Conservation (phyloP, 208 protist genomes). For the Wallacemonas sp. region DNA sequence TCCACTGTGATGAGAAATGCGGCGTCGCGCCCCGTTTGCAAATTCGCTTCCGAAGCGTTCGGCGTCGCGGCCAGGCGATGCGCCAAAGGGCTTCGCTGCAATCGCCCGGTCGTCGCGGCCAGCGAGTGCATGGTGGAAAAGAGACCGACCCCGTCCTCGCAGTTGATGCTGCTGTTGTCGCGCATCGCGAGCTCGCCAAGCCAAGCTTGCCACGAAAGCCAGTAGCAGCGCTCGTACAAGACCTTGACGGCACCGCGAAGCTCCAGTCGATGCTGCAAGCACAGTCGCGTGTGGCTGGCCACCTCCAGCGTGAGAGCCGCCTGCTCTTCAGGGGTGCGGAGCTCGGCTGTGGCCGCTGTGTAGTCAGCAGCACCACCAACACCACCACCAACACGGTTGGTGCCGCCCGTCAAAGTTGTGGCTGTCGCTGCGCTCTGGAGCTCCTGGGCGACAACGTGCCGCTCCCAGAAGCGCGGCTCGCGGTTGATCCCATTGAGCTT, state of each 20-base stretch:
- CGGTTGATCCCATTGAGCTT: conserved; percentile 61
- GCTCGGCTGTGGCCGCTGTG: conserved; percentile 34
- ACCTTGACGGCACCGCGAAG: conserved; percentile 42
- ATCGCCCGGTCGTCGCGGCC: neutral
- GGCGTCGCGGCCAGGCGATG: neutral
- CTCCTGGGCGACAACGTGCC: conserved; percentile 1
- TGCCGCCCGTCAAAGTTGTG: no score
- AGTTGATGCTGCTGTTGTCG: conserved; percentile 3
- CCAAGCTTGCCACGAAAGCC: conserved; percentile 64
- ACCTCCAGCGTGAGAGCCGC: conserved; percentile 27
- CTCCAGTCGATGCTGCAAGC: conserved; percentile 40
- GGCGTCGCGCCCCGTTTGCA: no score
- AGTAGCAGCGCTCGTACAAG: conserved; percentile 70
- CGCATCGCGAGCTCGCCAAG: conserved; percentile 19
- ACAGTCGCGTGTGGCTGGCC: conserved; percentile 47
- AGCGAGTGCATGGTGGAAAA: conserved; percentile 7
- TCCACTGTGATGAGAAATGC: no score
- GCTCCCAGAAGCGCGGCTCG: conserved; percentile 8
- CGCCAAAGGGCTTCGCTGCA: neutral
- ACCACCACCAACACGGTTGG: conserved; percentile 18
- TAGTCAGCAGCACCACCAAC: conserved; percentile 24
- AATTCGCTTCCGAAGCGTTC: no score
- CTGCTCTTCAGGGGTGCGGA: conserved; percentile 58
- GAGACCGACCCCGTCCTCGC: neutral
- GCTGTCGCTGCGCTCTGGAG: neutral